Evolutionary conservation across 345 rosid genomes (phyloP).

Genomic region (Cardiospermum halicacabum): DNA sequence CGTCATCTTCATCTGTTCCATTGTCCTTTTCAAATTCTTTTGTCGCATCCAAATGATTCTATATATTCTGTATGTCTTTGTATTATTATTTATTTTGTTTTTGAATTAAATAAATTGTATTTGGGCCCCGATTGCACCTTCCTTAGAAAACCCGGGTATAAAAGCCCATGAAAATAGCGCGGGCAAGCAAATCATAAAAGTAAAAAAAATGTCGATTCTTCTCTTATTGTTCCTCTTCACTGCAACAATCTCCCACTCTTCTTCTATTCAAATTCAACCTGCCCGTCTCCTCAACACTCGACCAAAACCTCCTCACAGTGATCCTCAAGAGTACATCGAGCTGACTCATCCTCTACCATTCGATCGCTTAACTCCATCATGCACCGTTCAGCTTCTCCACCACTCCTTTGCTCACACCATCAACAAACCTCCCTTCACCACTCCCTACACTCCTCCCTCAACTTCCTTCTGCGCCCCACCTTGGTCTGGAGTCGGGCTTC

Average conservation of each 20-base stretch:
- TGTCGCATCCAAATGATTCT: too few species aligned
- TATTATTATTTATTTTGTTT: too few species aligned
- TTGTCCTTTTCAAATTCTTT: constrained; percentile 3
- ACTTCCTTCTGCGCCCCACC: constrained; percentile 54
- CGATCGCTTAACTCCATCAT: constrained; percentile 51
- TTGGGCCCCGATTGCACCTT: too few species aligned
- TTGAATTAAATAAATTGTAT: too few species aligned
- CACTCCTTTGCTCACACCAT: constrained; percentile 84
- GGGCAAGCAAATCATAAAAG: too few species aligned
- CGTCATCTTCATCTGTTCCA: constrained; percentile 5
- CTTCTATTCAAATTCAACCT: constrained; percentile 20
- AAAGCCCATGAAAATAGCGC: background rate
- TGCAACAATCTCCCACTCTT: constrained; percentile 11
- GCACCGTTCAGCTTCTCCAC: constrained; percentile 45
- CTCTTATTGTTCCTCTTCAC: constrained; percentile 17
- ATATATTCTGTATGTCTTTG: too few species aligned
- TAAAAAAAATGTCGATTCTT: constrained; percentile 4
- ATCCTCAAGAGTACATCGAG: constrained; percentile 49
- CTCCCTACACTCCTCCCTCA: constrained; percentile 63
- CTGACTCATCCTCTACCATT: constrained; percentile 47
- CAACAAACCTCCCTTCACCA: constrained; percentile 57
- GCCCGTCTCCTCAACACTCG: constrained; percentile 32
- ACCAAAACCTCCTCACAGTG: constrained; percentile 15
- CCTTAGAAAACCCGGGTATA: background rate
- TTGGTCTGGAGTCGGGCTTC: constrained; percentile 60